Evolutionary conservation across 2,329 filamentous ascomycete species (phyloP).

Genomic region (Pleurostoma richardsiae): DNA sequence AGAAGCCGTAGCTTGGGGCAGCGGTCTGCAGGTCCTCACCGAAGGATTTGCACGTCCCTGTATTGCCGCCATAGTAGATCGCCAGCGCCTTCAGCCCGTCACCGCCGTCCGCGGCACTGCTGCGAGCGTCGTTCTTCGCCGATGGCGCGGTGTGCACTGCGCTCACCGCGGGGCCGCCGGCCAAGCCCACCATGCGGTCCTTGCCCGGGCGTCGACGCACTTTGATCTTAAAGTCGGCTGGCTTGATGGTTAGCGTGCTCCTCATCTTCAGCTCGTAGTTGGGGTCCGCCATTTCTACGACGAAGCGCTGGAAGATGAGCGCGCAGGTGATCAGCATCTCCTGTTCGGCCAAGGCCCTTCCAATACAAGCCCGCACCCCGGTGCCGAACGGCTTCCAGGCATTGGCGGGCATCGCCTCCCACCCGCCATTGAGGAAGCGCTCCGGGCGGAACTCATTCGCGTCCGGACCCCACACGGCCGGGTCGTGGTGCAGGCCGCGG

Average conservation of each 20-base stretch:
- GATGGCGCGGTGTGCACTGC: not conserved
- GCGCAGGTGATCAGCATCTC: conserved; percentile 33
- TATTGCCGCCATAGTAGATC: conserved; percentile 53
- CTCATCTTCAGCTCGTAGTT: conserved; percentile 36
- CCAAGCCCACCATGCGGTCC: conserved; percentile 4
- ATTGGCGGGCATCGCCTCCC: conserved; percentile 15
- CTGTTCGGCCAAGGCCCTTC: conserved; percentile 36
- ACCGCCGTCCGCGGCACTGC: conserved; percentile 3
- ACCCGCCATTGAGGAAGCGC: conserved; percentile 10
- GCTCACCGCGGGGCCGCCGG: not conserved
- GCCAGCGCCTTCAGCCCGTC: conserved; percentile 35
- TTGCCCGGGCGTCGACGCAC: conserved; percentile 11
- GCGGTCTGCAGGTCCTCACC: conserved; percentile 43
- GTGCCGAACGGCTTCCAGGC: conserved; percentile 37
- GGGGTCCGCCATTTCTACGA: conserved; percentile 33
- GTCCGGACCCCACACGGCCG: conserved; percentile 9
- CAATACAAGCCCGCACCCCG: conserved; percentile 35
- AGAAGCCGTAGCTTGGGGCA: conserved; percentile 41
- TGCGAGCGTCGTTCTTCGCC: conserved; percentile 3
- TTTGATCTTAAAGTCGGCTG: conserved; percentile 14
- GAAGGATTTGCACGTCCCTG: conserved; percentile 52
- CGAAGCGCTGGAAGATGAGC: conserved; percentile 37
- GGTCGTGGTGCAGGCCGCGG: conserved; percentile 10
- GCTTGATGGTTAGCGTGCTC: conserved; percentile 38
- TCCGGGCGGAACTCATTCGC: conserved; percentile 11